Evolutionary conservation across 2,329 filamentous ascomycete genomes (phyloP).

Genomic region (Penicillium sp.): DNA sequence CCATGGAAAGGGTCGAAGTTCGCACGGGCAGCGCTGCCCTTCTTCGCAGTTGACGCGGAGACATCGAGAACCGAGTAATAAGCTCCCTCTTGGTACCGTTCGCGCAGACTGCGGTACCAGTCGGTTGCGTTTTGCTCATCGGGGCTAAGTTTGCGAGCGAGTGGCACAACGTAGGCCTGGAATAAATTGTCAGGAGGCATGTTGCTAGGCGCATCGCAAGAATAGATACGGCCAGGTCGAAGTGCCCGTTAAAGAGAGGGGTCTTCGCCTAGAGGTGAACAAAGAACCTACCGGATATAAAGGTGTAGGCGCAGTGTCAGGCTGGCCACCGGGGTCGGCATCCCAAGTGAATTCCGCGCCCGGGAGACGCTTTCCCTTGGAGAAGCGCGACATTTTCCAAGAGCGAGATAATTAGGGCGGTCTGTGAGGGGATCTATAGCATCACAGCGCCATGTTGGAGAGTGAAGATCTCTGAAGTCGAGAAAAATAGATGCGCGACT

Average conservation of each 20-base stretch:
- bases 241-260: too few relatives aligned
- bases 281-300: slow-evolving; percentile 50
- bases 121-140: slow-evolving; percentile 55
- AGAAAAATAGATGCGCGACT: slow-evolving; percentile 13
- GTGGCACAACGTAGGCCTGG: slow-evolving; percentile 45
- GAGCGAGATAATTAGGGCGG: neutral
- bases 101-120: slow-evolving; percentile 57
- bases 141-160: slow-evolving; percentile 35
- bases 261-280: neutral
- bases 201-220: neutral
- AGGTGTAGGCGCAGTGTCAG: slow-evolving; percentile 50
- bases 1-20: slow-evolving; percentile 66
- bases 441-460: neutral
- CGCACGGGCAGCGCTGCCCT: slow-evolving; percentile 47
- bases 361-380: slow-evolving; percentile 43
- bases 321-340: slow-evolving; percentile 42
- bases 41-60: slow-evolving; percentile 45
- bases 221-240: too few relatives aligned
- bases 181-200: neutral
- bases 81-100: slow-evolving; percentile 62
- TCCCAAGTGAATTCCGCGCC: slow-evolving; percentile 50
- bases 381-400: slow-evolving; percentile 44
- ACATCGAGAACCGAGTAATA: slow-evolving; percentile 60
- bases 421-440: neutral
- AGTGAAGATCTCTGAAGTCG: slow-evolving; percentile 2